Evolutionary conservation across 768 basidiomycete genomes (phyloP).

Genomic region (Ephemerocybe angulata): DNA sequence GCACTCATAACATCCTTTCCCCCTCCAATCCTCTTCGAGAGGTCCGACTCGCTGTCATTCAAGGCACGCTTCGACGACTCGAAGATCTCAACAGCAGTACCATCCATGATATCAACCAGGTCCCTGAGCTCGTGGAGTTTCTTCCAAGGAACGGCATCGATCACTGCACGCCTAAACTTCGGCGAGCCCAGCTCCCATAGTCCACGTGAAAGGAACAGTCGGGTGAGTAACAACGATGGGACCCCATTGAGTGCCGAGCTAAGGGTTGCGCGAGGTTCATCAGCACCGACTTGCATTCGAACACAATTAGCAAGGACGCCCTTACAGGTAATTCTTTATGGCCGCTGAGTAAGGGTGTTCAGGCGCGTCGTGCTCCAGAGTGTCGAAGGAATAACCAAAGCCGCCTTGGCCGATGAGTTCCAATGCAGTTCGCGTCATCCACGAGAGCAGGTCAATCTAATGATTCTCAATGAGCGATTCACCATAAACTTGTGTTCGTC

Average conservation of each 20-base stretch:
- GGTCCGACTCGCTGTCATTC: slow-evolving; percentile 22
- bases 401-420: slow-evolving; percentile 10
- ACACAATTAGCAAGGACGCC: too few relatives aligned
- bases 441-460: slow-evolving; percentile 4
- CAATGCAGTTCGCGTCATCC: slow-evolving; percentile 2
- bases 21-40: slow-evolving; percentile 24
- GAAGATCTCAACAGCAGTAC: slow-evolving; percentile 33
- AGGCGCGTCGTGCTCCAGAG: not conserved
- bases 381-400: slow-evolving; percentile 7
- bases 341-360: slow-evolving; percentile 28
- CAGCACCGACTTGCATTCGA: too few relatives aligned
- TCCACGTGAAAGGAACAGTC: too few relatives aligned
- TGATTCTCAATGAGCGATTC: too few relatives aligned
- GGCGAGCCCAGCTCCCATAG: not conserved
- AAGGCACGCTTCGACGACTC: slow-evolving; percentile 33
- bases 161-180: not conserved
- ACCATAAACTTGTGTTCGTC: too few relatives aligned
- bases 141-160: slow-evolving; percentile 23
- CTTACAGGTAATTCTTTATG: slow-evolving; percentile 28
- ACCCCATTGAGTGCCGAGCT: too few relatives aligned
- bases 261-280: too few relatives aligned
- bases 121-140: slow-evolving; percentile 25
- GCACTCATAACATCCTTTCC: slow-evolving; percentile 42
- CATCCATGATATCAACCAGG: slow-evolving; percentile 1
- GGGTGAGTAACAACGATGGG: slow-evolving; percentile 20